Evolutionary conservation across 2,329 filamentous ascomycete genomes (phyloP), one percentile per base, ranked within the genome.

Genomic region (Fusarium nanum): DNA sequence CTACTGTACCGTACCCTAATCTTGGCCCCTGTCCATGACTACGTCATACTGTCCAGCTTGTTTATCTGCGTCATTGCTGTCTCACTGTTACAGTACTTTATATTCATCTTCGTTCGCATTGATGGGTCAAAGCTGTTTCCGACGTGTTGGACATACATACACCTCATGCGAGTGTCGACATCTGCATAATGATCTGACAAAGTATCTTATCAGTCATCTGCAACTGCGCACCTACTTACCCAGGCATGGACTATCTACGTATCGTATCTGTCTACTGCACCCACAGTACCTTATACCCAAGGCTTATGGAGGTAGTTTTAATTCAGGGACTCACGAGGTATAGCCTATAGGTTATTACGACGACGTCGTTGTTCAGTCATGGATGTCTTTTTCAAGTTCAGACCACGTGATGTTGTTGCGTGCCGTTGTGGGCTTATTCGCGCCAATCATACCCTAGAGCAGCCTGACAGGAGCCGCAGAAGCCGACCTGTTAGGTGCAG

Each of bases 361-460:
- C 45, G 54, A 23, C 23, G 30, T 37, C 27, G 23, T 44, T 32
- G 23, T 44, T 25, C 60, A 44, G 28, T 40, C 34, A 44, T 13
- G 44, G n/a, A n/a, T 54, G 27, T 45, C 20, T 28, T 27, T 40
- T 20, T 8, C 30, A 44, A 48, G 14, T 22, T 12, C 23, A n/a
- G 12, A 23, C 53, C 67, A 71, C 67, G 67, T 70, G 67, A 70
- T 40, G 23, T 27, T 28, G 25, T 28, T 41, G 20, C 32, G 46
- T 46, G 45, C 48, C 42, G 32, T 62, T 64, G 67, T 20, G 52
- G 46, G 53, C 44, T 44, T 34, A 52, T 55, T 63, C 37, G 20
- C 45, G 54, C 72, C 72, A 74, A 74, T 74, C 72, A 74, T 25
- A 54, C 28, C 28, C 32, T 34, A 47, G 34, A n/a, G 30, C 16